Evolutionary conservation across 2,329 filamentous ascomycete species (phyloP).

Genomic region (Fusarium zealandicum): DNA sequence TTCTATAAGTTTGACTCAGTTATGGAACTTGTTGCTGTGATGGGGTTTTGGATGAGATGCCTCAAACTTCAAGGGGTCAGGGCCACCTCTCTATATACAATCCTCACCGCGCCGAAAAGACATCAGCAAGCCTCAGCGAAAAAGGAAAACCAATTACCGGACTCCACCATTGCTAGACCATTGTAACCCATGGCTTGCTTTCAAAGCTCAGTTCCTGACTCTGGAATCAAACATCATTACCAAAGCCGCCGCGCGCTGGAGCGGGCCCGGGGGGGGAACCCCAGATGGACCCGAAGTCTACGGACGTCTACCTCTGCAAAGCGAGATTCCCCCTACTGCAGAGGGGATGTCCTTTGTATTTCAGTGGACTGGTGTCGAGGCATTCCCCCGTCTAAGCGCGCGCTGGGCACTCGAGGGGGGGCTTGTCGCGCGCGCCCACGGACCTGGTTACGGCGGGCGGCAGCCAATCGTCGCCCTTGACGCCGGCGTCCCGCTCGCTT

Average conservation of each 20-base stretch:
- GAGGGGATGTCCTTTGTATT: not conserved
- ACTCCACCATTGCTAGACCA: not conserved
- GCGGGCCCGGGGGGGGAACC: no score
- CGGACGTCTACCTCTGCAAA: no score
- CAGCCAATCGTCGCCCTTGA: constrained; percentile 2
- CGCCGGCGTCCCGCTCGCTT: not conserved
- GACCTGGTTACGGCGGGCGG: not conserved
- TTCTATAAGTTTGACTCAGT: no score
- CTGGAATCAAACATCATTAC: not conserved
- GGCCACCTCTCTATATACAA: constrained; percentile 1
- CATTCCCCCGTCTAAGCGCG: constrained; percentile 7
- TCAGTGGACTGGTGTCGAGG: not conserved
- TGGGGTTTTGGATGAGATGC: not conserved
- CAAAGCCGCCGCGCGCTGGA: no score
- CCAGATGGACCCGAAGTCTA: no score
- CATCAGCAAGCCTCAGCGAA: no score
- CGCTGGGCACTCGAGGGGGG: not conserved
- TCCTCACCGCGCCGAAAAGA: no score
- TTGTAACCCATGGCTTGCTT: not conserved
- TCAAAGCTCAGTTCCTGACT: not conserved
- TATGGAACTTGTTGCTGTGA: not conserved
- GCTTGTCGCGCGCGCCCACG: not conserved
- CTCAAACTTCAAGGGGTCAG: not conserved
- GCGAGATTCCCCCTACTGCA: no score
- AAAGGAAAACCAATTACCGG: no score